phyloP scores from a whole-genome alignment of 1,284 basidiomycete genomes.

The Fomes fomentarius region DNA sequence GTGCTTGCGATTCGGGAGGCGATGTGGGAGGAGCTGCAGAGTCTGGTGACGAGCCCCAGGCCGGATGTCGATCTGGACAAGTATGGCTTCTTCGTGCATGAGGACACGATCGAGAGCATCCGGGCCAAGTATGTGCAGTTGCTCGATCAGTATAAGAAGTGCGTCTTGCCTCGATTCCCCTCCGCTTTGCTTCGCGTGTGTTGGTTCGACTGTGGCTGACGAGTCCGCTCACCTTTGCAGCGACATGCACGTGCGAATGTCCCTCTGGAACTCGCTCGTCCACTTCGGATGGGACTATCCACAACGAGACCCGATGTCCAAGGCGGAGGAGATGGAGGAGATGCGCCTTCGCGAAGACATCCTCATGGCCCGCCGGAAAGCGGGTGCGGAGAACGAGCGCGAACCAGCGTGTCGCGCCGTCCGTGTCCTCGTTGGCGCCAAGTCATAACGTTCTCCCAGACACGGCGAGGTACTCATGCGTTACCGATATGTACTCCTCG shows the following conservation, averaged over 20 bases:
- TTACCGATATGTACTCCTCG: too few relatives aligned
- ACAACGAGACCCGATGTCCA: conserved; percentile 58
- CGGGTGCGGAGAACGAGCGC: conserved; percentile 54
- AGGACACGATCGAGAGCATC: conserved; percentile 18
- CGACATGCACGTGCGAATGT: conserved; percentile 70
- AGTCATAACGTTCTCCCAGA: conserved; percentile 32
- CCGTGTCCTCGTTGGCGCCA: conserved; percentile 66
- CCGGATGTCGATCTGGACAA: conserved; percentile 51
- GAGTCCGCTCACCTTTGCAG: conserved; percentile 34
- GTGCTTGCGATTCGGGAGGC: conserved; percentile 73
- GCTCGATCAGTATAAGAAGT: conserved; percentile 62
- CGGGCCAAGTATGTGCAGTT: conserved; percentile 60
- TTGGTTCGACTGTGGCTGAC: not conserved
- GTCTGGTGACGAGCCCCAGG: conserved; percentile 50
- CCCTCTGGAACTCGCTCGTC: conserved; percentile 67
- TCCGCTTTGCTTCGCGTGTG: not conserved
- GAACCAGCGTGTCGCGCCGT: conserved; percentile 58
- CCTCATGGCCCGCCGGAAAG: conserved; percentile 57
- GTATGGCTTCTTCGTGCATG: conserved; percentile 53
- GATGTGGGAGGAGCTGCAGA: conserved; percentile 77
- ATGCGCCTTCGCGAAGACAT: conserved; percentile 63
- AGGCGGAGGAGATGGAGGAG: conserved; percentile 69
- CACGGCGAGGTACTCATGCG: too few relatives aligned
- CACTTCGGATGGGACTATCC: conserved; percentile 64
- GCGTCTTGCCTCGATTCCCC: conserved; percentile 26